Conservation (phyloP, 2,329 filamentous ascomycete genomes). For the Sclerotinia trifoliorum region DNA sequence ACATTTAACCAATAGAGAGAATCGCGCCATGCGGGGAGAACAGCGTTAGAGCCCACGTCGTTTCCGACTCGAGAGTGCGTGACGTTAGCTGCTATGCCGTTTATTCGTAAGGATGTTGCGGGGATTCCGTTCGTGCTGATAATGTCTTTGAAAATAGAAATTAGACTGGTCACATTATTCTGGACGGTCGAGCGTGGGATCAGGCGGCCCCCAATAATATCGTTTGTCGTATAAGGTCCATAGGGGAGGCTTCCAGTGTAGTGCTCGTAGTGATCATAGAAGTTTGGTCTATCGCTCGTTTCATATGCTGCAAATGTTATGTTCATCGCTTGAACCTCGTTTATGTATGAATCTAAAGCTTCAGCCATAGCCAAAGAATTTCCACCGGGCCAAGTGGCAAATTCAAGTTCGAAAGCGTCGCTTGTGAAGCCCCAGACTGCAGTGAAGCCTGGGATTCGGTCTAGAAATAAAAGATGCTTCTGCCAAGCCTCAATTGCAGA, state of each 20-base stretch:
- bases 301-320: conserved; percentile 2
- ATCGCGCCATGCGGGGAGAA: neutral
- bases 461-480: neutral
- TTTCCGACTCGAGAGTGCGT: neutral
- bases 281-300: neutral
- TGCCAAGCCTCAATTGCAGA: conserved; percentile 1
- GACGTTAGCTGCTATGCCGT: neutral
- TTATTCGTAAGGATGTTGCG: neutral
- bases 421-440: neutral
- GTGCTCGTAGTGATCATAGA: conserved; percentile 1
- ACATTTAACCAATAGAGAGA: neutral
- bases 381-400: neutral
- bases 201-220: neutral
- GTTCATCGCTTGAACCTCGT: neutral
- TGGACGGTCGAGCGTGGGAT: neutral
- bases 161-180: neutral
- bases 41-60: neutral
- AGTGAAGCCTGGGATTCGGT: neutral
- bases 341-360: neutral
- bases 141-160: neutral
- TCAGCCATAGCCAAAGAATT: neutral
- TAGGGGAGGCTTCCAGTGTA: neutral
- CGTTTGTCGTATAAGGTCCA: neutral
- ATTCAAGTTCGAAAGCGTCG: neutral
- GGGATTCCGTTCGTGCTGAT: neutral